Evolutionary conservation across 306 rosid species (phyloP), one percentile per base, ranked within the genome.

Genomic region (Coriaria nepalensis): DNA sequence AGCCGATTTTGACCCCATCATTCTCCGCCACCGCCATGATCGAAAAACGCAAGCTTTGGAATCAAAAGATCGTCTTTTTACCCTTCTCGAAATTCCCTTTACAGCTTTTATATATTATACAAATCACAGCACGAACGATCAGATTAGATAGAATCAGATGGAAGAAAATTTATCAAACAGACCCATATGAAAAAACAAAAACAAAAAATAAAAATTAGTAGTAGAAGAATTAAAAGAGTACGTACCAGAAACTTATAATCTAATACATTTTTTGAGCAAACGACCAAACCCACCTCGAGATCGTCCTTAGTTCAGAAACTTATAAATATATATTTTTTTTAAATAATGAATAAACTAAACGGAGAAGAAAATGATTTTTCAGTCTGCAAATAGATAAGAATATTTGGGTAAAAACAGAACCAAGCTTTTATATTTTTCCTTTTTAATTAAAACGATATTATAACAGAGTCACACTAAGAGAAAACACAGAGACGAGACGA

Each of bases 21-120:
- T 77, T 79, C 67, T 82, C 94, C 64, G 84, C 92, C 40, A 87
- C 96, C 45, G 85, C 96, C 96, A 80, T 87, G 72, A 66, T 77
- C 80, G 49, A 54, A 20, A 61, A 38, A 50, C 47, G 52, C 6
- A 49, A 5, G 12, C 39, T 49, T 49, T 32, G 13, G 29, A 3
- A 32, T 11, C 7, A 6, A 49, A 49, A 49, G 40, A 49, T 35
- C 10, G 12, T 33, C 29, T 20, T 20, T 20, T 20, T 20, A 20
- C 3, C 9, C 9, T 10, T 49, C 13, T 32, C 10, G 7, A 8
- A 33, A 9, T 49, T 10, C 53, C 5, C 39, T 33, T 7, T 5
- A 32, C 6, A 10, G 33, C 10, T 11, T 10, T 49, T 10, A 1
- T 7, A 33, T 11, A 2, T 14, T 14, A 49, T 2, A 32, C 13